Conservation (phyloP, 805 yeast genomes). For the Sungouiella thailandica region DNA sequence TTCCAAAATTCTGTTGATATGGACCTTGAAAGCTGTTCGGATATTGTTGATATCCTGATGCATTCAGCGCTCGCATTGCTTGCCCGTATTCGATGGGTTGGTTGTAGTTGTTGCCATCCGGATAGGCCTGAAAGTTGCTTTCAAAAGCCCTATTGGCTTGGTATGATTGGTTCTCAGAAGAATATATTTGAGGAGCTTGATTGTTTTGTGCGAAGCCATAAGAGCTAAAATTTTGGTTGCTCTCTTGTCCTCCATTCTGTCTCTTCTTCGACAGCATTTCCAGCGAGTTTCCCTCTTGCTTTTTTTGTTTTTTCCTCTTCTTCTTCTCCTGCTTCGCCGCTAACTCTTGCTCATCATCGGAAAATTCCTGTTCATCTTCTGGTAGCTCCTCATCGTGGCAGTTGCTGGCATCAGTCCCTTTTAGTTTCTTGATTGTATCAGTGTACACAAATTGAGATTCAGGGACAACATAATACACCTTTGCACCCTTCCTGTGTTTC, state of each 20-base stretch:
- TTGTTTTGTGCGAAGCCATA: conserved; percentile 12
- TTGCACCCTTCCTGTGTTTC: conserved; percentile 45
- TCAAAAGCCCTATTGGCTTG: too few species aligned
- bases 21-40: too few species aligned
- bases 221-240: conserved; percentile 14
- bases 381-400: conserved; percentile 93
- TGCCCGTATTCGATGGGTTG: too few species aligned
- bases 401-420: conserved; percentile 94
- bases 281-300: conserved; percentile 5
- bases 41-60: too few species aligned
- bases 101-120: too few species aligned
- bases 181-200: not conserved
- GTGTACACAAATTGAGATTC: conserved; percentile 78
- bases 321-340: conserved; percentile 62
- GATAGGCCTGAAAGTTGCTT: too few species aligned
- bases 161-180: too few species aligned
- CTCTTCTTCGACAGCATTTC: conserved; percentile 15
- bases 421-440: conserved; percentile 58
- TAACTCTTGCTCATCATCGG: conserved; percentile 89
- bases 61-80: too few species aligned
- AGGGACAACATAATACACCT: conserved; percentile 74
- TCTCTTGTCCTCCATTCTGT: conserved; percentile 12
- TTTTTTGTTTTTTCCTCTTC: conserved; percentile 48
- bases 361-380: conserved; percentile 88
- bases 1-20: too few species aligned